Conservation (phyloP, 306 rosid genomes). For the Prosopis cineraria region DNA sequence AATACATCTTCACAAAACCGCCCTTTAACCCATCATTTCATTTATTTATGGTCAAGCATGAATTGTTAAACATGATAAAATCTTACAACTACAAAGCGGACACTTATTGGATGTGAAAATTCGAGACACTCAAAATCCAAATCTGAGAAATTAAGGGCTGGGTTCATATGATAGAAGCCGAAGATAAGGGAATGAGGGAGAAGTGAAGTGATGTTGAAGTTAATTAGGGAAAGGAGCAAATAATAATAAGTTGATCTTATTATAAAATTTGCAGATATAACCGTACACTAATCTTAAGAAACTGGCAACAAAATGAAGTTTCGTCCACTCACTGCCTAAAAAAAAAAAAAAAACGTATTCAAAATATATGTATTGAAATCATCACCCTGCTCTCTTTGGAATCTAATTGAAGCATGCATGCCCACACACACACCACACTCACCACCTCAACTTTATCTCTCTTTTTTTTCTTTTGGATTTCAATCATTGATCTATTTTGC, state of each 20-base stretch:
- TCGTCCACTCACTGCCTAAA: background rate
- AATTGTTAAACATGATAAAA: too few relatives aligned
- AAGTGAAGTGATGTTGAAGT: background rate
- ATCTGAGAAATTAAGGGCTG: background rate
- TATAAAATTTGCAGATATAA: background rate
- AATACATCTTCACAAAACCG: too few relatives aligned
- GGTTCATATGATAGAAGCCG: background rate
- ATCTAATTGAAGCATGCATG: constrained; percentile 12
- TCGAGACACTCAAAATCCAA: too few relatives aligned
- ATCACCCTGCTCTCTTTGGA: background rate
- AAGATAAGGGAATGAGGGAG: background rate
- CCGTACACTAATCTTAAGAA: background rate
- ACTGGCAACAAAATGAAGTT: background rate
- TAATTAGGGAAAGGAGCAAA: background rate
- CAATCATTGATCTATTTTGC: constrained; percentile 61
- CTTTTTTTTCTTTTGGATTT: constrained; percentile 51
- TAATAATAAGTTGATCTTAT: background rate
- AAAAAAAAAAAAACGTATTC: background rate
- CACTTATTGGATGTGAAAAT: too few relatives aligned
- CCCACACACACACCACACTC: constrained; percentile 27
- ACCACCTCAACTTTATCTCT: background rate
- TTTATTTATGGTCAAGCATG: too few relatives aligned
- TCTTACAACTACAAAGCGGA: too few relatives aligned
- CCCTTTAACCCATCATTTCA: too few relatives aligned
- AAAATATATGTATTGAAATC: background rate